A percentile compares a stretch with the other conserved stretches of the same genome.
Conservation (phyloP, 805 yeast genomes). For the Nakazawaea ishiwadae region DNA sequence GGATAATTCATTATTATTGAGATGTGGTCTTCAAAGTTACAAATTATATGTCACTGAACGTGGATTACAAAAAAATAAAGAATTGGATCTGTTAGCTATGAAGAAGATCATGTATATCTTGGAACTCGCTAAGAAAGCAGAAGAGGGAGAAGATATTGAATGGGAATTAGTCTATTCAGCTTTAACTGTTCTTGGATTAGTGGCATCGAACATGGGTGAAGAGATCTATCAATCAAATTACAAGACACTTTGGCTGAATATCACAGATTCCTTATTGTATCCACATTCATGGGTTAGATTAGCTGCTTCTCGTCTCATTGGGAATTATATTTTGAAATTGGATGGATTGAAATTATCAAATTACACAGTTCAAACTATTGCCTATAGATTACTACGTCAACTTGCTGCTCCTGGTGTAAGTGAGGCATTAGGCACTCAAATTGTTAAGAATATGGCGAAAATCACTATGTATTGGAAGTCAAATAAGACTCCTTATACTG, state of each 20-base stretch:
- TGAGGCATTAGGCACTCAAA: slow-evolving; percentile 56
- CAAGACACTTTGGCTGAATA: slow-evolving; percentile 42
- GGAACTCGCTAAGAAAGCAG: slow-evolving; percentile 26
- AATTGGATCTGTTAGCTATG: slow-evolving; percentile 36
- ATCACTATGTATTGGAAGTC: slow-evolving; percentile 61
- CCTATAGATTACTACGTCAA: slow-evolving; percentile 68
- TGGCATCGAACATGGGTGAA: slow-evolving; percentile 32
- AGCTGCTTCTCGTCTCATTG: slow-evolving; percentile 55
- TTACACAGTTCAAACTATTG: slow-evolving; percentile 60
- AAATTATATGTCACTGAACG: slow-evolving; percentile 51
- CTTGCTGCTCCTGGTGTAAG: slow-evolving; percentile 73
- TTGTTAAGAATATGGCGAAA: slow-evolving; percentile 60
- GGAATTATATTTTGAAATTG: slow-evolving; percentile 40
- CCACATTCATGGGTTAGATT: slow-evolving; percentile 94
- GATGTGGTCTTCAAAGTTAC: slow-evolving; percentile 74
- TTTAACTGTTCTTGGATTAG: slow-evolving; percentile 43
- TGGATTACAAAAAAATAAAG: slow-evolving; percentile 33
- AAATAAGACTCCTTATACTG: slow-evolving; percentile 32
- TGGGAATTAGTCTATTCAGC: slow-evolving; percentile 82
- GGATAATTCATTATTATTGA: slow-evolving; percentile 45
- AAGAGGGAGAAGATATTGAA: slow-evolving; percentile 38
- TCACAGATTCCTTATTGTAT: slow-evolving; percentile 57
- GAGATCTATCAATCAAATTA: slow-evolving; percentile 26
- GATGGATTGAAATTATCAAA: slow-evolving; percentile 32
- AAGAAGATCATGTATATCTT: slow-evolving; percentile 20